Evolutionary conservation across 495 filamentous ascomycete genomes (phyloP).

Genomic region (Eremomyces bilateralis): DNA sequence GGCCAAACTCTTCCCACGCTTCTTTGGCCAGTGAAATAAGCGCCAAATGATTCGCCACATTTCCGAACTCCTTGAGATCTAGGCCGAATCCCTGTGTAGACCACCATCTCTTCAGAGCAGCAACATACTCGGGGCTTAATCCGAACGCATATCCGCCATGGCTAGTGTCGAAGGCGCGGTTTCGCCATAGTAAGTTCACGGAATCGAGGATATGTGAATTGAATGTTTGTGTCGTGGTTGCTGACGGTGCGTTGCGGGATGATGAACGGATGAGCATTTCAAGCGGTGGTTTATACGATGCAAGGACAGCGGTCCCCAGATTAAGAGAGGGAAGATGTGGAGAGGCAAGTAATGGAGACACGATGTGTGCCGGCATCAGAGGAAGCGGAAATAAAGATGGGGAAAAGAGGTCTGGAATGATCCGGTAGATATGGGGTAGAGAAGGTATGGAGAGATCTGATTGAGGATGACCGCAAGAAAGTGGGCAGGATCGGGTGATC

Average conservation of each 20-base stretch:
- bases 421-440: no score
- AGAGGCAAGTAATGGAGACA: conserved; percentile 47
- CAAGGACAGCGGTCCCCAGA: conserved; percentile 43
- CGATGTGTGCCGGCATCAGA: no score
- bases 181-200: conserved; percentile 70
- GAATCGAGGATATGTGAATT: conserved; percentile 82
- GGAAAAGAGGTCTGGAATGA: no score
- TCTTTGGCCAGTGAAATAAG: conserved; percentile 31
- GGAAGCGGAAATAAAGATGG: no score
- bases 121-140: conserved; percentile 31
- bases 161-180: conserved; percentile 43
- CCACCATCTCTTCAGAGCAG: conserved; percentile 21
- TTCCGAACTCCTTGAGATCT: no score
- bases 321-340: conserved; percentile 44
- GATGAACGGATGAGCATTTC: no score
- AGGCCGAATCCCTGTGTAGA: conserved; percentile 38
- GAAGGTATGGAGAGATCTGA: no score
- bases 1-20: conserved; percentile 10
- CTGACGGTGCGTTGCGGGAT: no score
- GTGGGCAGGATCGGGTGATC: no score
- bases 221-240: conserved; percentile 51
- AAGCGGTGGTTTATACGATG: no score
- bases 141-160: conserved; percentile 58
- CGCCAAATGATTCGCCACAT: conserved; percentile 46
- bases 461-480: no score